Percentiles rank a stretch among this genome's conserved stretches.
These are phyloP conservation scores for Clonostachys solani DNA, from an alignment of 2,329 filamentous ascomycete genomes.

Conservation along the genomic window DNA sequence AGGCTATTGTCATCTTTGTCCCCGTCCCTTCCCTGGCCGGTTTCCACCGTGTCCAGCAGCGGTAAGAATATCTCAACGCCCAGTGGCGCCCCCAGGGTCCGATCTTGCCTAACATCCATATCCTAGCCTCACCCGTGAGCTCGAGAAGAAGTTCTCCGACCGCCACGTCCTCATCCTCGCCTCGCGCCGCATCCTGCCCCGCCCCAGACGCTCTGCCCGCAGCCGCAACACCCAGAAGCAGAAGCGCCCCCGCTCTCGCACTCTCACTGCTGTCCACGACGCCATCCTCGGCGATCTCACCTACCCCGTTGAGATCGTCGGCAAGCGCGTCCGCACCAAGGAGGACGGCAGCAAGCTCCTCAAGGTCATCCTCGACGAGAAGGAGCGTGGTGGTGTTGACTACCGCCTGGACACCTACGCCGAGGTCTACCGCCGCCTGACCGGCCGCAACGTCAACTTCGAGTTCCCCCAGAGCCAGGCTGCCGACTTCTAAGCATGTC, in stretches of 20 bases:
- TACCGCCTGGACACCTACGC: conserved; percentile 99
- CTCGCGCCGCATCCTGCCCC: conserved; percentile 96
- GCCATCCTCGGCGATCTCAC: conserved; percentile 97
- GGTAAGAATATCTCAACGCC: conserved; percentile 57
- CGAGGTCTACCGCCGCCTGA: conserved; percentile 98
- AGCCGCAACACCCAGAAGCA: conserved; percentile 95
- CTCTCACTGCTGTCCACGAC: conserved; percentile 97
- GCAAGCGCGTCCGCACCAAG: conserved; percentile 97
- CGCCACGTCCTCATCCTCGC: conserved; percentile 99
- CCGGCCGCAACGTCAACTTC: conserved; percentile 93
- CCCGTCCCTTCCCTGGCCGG: conserved; percentile 96
- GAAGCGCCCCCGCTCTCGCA: conserved; percentile 97
- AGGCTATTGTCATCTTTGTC: conserved; percentile 99
- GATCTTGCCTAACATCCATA: background rate
- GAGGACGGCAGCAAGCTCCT: conserved; percentile 98
- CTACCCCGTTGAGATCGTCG: conserved; percentile 99
- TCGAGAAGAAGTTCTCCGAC: conserved; percentile 99
- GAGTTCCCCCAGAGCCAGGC: conserved; percentile 83
- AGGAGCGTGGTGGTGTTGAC: conserved; percentile 99
- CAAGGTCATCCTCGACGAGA: conserved; percentile 99
- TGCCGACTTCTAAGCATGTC: conserved; percentile 7
- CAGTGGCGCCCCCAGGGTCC: background rate
- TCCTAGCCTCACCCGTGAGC: conserved; percentile 91
- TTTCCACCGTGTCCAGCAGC: conserved; percentile 99
- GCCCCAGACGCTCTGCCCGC: conserved; percentile 97